Conservation (phyloP, 208 protist species). For the Sergeia podlipaevii region DNA sequence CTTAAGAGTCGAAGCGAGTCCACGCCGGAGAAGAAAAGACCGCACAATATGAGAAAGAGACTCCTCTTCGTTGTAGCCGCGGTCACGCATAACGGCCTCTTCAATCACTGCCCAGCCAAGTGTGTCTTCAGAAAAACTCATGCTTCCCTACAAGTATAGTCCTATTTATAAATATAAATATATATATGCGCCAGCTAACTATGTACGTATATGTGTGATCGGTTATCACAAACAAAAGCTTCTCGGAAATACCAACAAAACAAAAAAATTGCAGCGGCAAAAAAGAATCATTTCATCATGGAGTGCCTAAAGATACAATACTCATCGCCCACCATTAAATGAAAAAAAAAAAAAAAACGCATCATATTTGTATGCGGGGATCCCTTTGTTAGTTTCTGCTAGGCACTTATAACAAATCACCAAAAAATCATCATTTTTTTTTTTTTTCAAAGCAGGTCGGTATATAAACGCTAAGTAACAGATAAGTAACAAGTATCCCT, state of each 20-base stretch:
- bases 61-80: slow-evolving; percentile 55
- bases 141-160: not conserved
- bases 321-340: too few relatives aligned
- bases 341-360: too few relatives aligned
- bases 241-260: not conserved
- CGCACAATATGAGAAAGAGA: slow-evolving; percentile 49
- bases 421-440: slow-evolving; percentile 6
- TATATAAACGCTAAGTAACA: too few relatives aligned
- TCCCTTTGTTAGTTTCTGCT: too few relatives aligned
- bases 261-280: not conserved
- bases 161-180: not conserved
- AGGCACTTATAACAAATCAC: not conserved
- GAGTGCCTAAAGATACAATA: not conserved
- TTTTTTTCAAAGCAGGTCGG: too few relatives aligned
- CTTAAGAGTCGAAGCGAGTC: slow-evolving; percentile 49
- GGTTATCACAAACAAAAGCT: too few relatives aligned
- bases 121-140: slow-evolving; percentile 16
- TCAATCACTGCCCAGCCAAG: slow-evolving; percentile 57
- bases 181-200: slow-evolving; percentile 3
- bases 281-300: not conserved
- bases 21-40: slow-evolving; percentile 60
- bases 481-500: too few relatives aligned
- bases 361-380: too few relatives aligned
- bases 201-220: slow-evolving; percentile 17
- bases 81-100: slow-evolving; percentile 63